Conservation (phyloP, 2,329 filamentous ascomycete species). For the Calonectria hongkongensis region DNA sequence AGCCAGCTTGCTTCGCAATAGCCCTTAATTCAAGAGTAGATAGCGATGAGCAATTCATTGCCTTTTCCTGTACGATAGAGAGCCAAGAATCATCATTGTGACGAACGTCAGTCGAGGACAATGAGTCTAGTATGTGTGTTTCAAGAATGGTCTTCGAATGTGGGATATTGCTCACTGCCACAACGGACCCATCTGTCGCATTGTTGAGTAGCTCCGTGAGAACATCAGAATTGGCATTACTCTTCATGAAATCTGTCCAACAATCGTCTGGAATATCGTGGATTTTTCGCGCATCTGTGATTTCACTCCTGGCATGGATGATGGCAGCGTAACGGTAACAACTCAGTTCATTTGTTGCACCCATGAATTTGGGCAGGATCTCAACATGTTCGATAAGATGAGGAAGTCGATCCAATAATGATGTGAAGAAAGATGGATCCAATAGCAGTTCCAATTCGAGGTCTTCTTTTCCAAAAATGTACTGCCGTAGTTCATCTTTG, state of each 20-base stretch:
- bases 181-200: neutral
- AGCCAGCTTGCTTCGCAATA: conserved; percentile 61
- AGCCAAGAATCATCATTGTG: conserved; percentile 39
- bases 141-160: conserved; percentile 58
- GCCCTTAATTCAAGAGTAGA: conserved; percentile 46
- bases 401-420: conserved; percentile 40
- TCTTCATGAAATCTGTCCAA: conserved; percentile 50
- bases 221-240: conserved; percentile 32
- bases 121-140: conserved; percentile 43
- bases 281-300: neutral
- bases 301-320: conserved; percentile 41
- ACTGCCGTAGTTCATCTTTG: conserved; percentile 33
- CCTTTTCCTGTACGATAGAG: neutral
- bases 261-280: conserved; percentile 32
- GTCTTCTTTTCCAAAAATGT: conserved; percentile 40
- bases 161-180: conserved; percentile 53
- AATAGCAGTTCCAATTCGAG: conserved; percentile 49
- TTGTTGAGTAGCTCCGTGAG: conserved; percentile 40
- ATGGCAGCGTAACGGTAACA: conserved; percentile 56
- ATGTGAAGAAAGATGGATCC: conserved; percentile 53
- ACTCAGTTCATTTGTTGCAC: conserved; percentile 56
- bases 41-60: conserved; percentile 32
- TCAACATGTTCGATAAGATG: conserved; percentile 53
- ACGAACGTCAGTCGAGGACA: neutral
- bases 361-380: conserved; percentile 55